phyloP scores from a whole-genome alignment of 352 stramenopile species.

The Globisporangium ultimum region DNA sequence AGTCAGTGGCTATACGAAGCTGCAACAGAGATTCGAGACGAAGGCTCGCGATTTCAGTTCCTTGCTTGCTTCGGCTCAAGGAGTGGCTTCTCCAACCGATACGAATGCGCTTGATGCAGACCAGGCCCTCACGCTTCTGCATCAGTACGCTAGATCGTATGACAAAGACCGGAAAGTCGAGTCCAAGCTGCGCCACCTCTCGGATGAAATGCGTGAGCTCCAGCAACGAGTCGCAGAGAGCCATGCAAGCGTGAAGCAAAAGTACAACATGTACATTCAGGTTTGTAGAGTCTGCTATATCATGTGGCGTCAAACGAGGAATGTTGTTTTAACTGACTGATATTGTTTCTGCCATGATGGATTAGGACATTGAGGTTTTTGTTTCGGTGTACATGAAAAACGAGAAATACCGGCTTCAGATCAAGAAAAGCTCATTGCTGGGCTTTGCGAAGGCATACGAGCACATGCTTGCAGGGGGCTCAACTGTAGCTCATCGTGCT shows the following conservation, averaged over 20 bases:
- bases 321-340: background rate
- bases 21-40: constrained; percentile 58
- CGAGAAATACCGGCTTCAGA: constrained; percentile 80
- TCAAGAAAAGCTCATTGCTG: constrained; percentile 73
- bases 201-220: constrained; percentile 40
- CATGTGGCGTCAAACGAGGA: background rate
- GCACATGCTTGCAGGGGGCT: constrained; percentile 45
- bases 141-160: constrained; percentile 16
- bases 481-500: constrained; percentile 29
- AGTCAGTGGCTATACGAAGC: constrained; percentile 35
- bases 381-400: constrained; percentile 85
- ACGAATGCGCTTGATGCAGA: constrained; percentile 26
- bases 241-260: constrained; percentile 33
- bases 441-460: constrained; percentile 68
- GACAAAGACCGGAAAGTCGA: constrained; percentile 30
- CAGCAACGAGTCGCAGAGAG: constrained; percentile 32
- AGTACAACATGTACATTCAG: constrained; percentile 57
- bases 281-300: constrained; percentile 14
- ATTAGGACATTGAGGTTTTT: constrained; percentile 69
- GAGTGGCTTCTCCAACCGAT: constrained; percentile 13
- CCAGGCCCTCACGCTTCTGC: constrained; percentile 25
- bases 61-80: constrained; percentile 25
- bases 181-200: constrained; percentile 42
- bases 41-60: constrained; percentile 45
- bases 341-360: background rate